A percentile compares a stretch with the other conserved stretches of the same genome.
Evolutionary conservation across 2,329 filamentous ascomycete genomes (phyloP).

Genomic region (Neofusicoccum parvum): DNA sequence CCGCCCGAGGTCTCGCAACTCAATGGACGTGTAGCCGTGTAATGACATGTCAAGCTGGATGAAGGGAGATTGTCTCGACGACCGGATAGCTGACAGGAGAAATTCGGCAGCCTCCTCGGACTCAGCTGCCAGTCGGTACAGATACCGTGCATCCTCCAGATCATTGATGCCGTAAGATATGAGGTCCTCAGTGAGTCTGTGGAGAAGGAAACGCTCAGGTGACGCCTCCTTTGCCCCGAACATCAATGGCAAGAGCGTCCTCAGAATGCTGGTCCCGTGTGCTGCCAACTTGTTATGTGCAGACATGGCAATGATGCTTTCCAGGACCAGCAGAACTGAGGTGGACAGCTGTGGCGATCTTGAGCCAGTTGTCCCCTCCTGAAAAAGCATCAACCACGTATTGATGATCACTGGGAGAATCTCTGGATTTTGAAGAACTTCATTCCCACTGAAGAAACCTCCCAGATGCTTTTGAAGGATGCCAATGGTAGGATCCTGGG

Average conservation of each 20-base stretch:
- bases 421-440: slow-evolving; percentile 44
- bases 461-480: slow-evolving; percentile 33
- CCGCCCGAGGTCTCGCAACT: slow-evolving; percentile 82
- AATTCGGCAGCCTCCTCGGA: slow-evolving; percentile 65
- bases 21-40: slow-evolving; percentile 85
- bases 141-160: slow-evolving; percentile 79
- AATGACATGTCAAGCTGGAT: slow-evolving; percentile 93
- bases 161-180: slow-evolving; percentile 75
- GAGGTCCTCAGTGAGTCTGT: slow-evolving; percentile 68
- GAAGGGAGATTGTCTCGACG: slow-evolving; percentile 76
- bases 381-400: slow-evolving; percentile 41
- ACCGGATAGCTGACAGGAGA: slow-evolving; percentile 70
- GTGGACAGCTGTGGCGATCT: slow-evolving; percentile 38
- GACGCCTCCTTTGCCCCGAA: slow-evolving; percentile 25
- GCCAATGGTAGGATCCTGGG: slow-evolving; percentile 17
- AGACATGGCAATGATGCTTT: slow-evolving; percentile 37
- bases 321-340: slow-evolving; percentile 38
- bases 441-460: slow-evolving; percentile 42
- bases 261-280: slow-evolving; percentile 39
- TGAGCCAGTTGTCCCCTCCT: slow-evolving; percentile 34
- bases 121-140: slow-evolving; percentile 62
- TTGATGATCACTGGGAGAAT: slow-evolving; percentile 42
- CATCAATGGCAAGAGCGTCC: slow-evolving; percentile 37
- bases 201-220: slow-evolving; percentile 47
- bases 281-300: slow-evolving; percentile 41